Evolutionary conservation across 1,139 yeast genomes (phyloP).

Genomic region (Sugiyamaella novakii): DNA sequence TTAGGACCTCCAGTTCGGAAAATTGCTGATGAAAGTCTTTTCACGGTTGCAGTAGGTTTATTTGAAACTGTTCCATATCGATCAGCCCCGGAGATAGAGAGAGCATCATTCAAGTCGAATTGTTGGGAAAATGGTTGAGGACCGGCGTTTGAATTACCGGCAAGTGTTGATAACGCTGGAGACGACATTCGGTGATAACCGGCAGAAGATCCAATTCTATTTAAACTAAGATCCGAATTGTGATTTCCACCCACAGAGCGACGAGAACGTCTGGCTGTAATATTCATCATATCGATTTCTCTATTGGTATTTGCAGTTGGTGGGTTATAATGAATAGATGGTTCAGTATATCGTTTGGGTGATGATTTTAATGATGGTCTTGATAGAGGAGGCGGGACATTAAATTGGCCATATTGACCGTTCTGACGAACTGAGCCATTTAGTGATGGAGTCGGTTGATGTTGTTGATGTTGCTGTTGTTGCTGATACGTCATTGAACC

Average conservation of each 20-base stretch:
- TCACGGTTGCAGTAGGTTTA: slow-evolving; percentile 21
- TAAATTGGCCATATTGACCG: neutral
- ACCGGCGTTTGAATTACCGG: neutral
- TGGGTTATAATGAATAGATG: slow-evolving; percentile 10
- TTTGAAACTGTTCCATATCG: slow-evolving; percentile 32
- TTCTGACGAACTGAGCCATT: slow-evolving; percentile 4
- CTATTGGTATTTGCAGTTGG: neutral
- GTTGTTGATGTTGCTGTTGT: slow-evolving; percentile 18
- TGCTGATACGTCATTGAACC: slow-evolving; percentile 18
- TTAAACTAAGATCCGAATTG: slow-evolving; percentile 18
- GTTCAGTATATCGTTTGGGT: slow-evolving; percentile 13
- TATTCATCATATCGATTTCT: slow-evolving; percentile 37
- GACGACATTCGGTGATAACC: slow-evolving; percentile 24
- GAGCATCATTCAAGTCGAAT: slow-evolving; percentile 37
- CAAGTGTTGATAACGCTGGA: slow-evolving; percentile 21
- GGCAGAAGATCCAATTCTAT: slow-evolving; percentile 16
- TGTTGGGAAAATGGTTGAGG: slow-evolving; percentile 36
- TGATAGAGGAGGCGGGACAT: slow-evolving; percentile 3
- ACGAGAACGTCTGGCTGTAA: slow-evolving; percentile 31
- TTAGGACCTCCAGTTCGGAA: slow-evolving; percentile 16
- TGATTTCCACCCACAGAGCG: slow-evolving; percentile 22
- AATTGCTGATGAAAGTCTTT: slow-evolving; percentile 22
- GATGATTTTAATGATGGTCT: slow-evolving; percentile 6
- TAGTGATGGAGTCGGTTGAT: slow-evolving; percentile 7
- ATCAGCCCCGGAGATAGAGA: slow-evolving; percentile 30